phyloP scores from a whole-genome alignment of 2,329 filamentous ascomycete species.

The Cryphonectria parasitica region DNA sequence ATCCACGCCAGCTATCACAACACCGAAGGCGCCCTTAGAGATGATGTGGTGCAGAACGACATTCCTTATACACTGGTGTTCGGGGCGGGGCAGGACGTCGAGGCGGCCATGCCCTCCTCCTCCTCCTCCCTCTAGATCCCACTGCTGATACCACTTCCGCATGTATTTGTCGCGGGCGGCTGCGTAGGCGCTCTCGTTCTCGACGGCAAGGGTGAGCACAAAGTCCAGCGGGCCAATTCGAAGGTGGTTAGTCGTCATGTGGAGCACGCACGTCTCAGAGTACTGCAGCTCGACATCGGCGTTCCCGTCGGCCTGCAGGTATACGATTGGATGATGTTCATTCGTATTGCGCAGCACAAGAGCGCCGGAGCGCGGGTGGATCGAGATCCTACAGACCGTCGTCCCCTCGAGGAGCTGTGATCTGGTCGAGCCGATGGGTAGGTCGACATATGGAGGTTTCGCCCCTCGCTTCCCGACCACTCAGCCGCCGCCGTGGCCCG shows the following conservation, averaged over 20 bases:
- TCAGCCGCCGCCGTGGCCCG: background rate
- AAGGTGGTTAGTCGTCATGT: slow-evolving; percentile 13
- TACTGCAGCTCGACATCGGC: slow-evolving; percentile 6
- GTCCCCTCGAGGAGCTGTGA: background rate
- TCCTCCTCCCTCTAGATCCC: background rate
- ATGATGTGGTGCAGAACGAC: slow-evolving; percentile 27
- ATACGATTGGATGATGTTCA: background rate
- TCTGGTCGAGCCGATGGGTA: slow-evolving; percentile 10
- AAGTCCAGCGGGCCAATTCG: slow-evolving; percentile 19
- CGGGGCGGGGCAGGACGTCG: background rate
- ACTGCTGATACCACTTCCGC: background rate
- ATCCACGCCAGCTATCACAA: slow-evolving; percentile 25
- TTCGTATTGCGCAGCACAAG: slow-evolving; percentile 4
- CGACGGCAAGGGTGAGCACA: background rate
- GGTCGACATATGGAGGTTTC: background rate
- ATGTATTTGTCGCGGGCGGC: slow-evolving; percentile 3
- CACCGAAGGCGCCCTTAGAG: slow-evolving; percentile 25
- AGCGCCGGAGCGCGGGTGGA: slow-evolving; percentile 5
- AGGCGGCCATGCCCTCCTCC: background rate
- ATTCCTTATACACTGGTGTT: slow-evolving; percentile 3
- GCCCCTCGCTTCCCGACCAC: slow-evolving; percentile 4
- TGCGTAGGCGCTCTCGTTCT: background rate
- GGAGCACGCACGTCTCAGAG: background rate
- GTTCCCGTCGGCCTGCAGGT: background rate
- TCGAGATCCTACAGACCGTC: background rate